A percentile compares a stretch with the other conserved stretches of the same genome.
Conservation (phyloP, 176 grass and related monocot species). For the Rhynchospora breviuscula region DNA sequence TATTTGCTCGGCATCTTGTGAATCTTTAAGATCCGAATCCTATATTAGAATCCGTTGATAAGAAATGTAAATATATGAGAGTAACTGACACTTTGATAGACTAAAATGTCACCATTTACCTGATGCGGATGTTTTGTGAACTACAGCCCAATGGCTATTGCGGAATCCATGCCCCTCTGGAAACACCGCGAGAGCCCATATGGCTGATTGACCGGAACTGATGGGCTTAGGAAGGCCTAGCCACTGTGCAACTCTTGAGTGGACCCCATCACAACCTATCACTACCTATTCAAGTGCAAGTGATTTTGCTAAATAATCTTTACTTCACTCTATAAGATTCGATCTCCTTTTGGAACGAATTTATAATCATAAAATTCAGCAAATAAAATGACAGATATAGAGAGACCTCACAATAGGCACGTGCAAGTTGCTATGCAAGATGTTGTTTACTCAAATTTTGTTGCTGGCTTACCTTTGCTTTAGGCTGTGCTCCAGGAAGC, state of each 20-base stretch:
- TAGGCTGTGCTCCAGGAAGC: too few species aligned
- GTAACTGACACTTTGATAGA: neutral
- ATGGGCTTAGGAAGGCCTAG: conserved; percentile 41
- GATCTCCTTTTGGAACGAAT: neutral
- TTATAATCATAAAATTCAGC: neutral
- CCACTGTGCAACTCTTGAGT: conserved; percentile 57
- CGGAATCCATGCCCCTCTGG: conserved; percentile 32
- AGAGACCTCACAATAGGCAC: too few species aligned
- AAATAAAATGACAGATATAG: too few species aligned
- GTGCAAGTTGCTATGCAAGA: neutral
- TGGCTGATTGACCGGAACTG: conserved; percentile 27
- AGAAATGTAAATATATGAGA: neutral
- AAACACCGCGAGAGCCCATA: conserved; percentile 46
- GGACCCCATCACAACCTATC: conserved; percentile 49
- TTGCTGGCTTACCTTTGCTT: conserved; percentile 41
- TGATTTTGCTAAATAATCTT: too few species aligned
- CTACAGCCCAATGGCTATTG: conserved; percentile 42
- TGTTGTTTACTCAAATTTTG: neutral
- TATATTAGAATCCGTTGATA: neutral
- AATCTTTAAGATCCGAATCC: neutral
- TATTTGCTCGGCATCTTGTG: neutral
- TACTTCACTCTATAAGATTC: neutral
- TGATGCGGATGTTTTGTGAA: conserved; percentile 34
- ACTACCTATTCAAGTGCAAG: conserved; percentile 20
- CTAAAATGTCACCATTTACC: conserved; percentile 15